Evolutionary conservation across 805 yeast genomes (phyloP).

Genomic region (Nakazawaea peltata): DNA sequence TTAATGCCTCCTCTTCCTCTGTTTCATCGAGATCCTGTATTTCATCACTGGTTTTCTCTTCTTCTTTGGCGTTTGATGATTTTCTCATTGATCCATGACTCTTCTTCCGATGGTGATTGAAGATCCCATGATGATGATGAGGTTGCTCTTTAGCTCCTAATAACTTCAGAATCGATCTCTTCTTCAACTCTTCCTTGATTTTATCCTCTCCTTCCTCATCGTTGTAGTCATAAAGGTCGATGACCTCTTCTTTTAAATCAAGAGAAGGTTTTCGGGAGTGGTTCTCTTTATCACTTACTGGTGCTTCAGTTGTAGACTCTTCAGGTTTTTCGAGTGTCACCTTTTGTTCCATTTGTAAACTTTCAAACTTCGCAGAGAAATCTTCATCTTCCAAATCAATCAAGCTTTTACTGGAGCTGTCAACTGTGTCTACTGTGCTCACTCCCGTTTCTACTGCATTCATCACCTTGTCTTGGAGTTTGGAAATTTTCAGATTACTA

Average conservation of each 20-base stretch:
- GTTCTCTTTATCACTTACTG: neutral
- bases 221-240: constrained; percentile 9
- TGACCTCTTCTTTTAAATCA: constrained; percentile 8
- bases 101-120: no score
- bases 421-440: neutral
- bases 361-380: neutral
- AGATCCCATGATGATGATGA: neutral
- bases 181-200: neutral
- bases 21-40: no score
- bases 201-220: constrained; percentile 4
- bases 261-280: constrained; percentile 3
- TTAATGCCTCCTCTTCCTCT: no score
- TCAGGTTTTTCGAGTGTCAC: neutral
- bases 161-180: constrained; percentile 1
- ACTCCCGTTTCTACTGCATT: no score
- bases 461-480: no score
- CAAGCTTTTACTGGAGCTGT: constrained; percentile 1
- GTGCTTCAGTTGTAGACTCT: no score
- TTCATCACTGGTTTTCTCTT: no score
- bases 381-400: constrained; percentile 6
- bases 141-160: constrained; percentile 5
- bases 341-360: constrained; percentile 2
- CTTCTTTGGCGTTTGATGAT: no score
- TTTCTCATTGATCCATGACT: no score
- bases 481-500: no score